A percentile compares a stretch with the other conserved stretches of the same genome.
Conservation (phyloP, 2,329 filamentous ascomycete species). For the Cordyceps cateniannulata region DNA sequence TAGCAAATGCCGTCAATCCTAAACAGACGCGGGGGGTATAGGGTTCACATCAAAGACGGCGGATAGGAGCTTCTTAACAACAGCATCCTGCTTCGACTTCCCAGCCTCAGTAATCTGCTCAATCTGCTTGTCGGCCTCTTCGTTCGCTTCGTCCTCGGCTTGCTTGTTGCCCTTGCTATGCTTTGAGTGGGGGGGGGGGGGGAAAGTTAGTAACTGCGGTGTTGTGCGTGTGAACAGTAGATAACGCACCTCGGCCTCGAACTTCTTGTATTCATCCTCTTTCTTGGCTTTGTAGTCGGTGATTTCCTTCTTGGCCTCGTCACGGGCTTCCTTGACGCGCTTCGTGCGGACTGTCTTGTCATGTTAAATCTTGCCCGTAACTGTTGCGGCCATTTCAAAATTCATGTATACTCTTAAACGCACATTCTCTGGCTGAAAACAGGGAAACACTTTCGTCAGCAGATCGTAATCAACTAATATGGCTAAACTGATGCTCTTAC, state of each 20-base stretch:
- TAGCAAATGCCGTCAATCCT: background rate
- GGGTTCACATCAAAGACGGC: conserved; percentile 84
- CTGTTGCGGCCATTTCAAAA: background rate
- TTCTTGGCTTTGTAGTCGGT: conserved; percentile 85
- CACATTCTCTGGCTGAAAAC: conserved; percentile 77
- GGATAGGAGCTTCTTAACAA: conserved; percentile 74
- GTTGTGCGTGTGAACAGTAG: background rate
- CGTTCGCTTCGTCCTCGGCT: conserved; percentile 74
- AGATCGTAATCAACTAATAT: background rate
- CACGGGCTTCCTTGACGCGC: conserved; percentile 90
- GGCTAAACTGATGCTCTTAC: conserved; percentile 41
- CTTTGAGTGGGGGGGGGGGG: conserved; percentile 40
- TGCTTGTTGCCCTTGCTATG: conserved; percentile 84
- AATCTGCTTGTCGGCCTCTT: conserved; percentile 72
- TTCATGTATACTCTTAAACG: conserved; percentile 21
- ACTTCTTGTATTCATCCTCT: conserved; percentile 91
- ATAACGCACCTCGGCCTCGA: conserved; percentile 61
- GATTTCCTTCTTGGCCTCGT: conserved; percentile 97
- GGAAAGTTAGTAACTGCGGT: conserved; percentile 2
- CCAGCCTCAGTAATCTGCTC: conserved; percentile 74
- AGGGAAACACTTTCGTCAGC: conserved; percentile 6
- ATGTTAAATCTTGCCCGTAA: background rate
- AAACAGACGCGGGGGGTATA: conserved; percentile 36
- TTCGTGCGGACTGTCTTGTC: conserved; percentile 63
- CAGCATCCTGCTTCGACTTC: conserved; percentile 69